phyloP scores from a whole-genome alignment of 2,329 filamentous ascomycete species.

The Exutisphaerella laricina region DNA sequence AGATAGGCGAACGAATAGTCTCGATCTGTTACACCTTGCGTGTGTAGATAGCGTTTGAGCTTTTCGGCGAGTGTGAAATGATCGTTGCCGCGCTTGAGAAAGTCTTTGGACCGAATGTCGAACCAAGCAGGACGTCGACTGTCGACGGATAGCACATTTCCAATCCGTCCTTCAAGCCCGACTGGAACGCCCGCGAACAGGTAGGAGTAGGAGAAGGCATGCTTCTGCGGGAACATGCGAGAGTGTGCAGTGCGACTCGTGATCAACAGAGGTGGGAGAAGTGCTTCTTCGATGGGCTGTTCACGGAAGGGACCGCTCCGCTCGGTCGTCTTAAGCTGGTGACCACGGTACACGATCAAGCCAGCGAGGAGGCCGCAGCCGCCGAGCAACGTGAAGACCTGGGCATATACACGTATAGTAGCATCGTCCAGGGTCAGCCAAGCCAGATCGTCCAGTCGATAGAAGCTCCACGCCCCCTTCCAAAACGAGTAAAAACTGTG shows the following conservation, averaged over 20 bases:
- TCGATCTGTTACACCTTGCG: slow-evolving; percentile 52
- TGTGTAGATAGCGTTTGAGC: slow-evolving; percentile 53
- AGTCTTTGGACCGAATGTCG: slow-evolving; percentile 54
- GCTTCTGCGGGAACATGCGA: slow-evolving; percentile 60
- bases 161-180: slow-evolving; percentile 52
- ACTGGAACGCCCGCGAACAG: slow-evolving; percentile 64
- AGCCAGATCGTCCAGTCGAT: slow-evolving; percentile 6
- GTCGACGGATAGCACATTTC: slow-evolving; percentile 51
- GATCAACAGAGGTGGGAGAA: slow-evolving; percentile 51
- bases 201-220: slow-evolving; percentile 66
- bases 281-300: slow-evolving; percentile 29
- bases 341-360: slow-evolving; percentile 27
- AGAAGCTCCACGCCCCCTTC: slow-evolving; percentile 24
- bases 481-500: slow-evolving; percentile 24
- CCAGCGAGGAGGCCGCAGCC: slow-evolving; percentile 28
- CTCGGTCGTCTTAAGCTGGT: slow-evolving; percentile 19
- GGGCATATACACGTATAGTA: slow-evolving; percentile 22
- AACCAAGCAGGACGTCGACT: slow-evolving; percentile 48
- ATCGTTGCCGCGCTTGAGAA: slow-evolving; percentile 52
- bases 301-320: slow-evolving; percentile 10
- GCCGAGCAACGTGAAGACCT: slow-evolving; percentile 26
- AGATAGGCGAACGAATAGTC: slow-evolving; percentile 65
- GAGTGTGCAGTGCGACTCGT: slow-evolving; percentile 61
- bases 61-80: slow-evolving; percentile 57
- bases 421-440: slow-evolving; percentile 16